These are phyloP conservation scores for Glycine latifolia DNA, from an alignment of 306 rosid genomes.

Conservation along the genomic window DNA sequence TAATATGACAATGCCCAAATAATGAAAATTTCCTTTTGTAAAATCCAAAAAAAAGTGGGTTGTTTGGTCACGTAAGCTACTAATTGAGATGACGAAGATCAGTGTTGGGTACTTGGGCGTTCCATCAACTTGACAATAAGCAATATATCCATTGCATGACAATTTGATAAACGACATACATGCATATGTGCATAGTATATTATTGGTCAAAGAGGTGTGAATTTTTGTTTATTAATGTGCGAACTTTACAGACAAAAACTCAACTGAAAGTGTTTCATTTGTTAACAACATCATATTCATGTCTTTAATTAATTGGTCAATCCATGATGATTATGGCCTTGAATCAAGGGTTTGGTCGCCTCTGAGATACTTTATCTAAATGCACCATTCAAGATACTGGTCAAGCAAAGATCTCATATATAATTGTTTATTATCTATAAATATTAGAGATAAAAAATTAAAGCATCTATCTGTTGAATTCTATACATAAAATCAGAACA, in stretches of 20 bases:
- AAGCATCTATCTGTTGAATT: not conserved
- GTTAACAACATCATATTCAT: conserved; percentile 24
- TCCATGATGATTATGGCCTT: conserved; percentile 44
- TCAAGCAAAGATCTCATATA: conserved; percentile 27
- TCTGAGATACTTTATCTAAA: conserved; percentile 34
- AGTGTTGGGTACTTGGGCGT: conserved; percentile 34
- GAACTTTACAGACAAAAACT: conserved; percentile 49
- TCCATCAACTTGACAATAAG: conserved; percentile 22
- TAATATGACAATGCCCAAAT: no score
- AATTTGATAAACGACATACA: conserved; percentile 1
- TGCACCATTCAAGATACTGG: not conserved
- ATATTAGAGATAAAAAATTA: not conserved
- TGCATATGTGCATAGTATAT: not conserved
- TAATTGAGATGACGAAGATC: not conserved
- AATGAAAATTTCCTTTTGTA: no score
- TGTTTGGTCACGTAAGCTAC: not conserved
- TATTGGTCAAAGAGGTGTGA: conserved; percentile 37
- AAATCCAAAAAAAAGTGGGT: no score
- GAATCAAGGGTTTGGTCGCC: conserved; percentile 55
- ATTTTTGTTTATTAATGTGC: conserved; percentile 44
- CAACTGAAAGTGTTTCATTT: conserved; percentile 37
- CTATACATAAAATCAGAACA: not conserved
- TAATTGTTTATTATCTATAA: conserved; percentile 7
- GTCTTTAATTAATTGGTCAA: conserved; percentile 8
- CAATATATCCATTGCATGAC: not conserved